Evolutionary conservation across 441 rosid genomes (phyloP).

Genomic region (Heliophila coronopifolia): DNA sequence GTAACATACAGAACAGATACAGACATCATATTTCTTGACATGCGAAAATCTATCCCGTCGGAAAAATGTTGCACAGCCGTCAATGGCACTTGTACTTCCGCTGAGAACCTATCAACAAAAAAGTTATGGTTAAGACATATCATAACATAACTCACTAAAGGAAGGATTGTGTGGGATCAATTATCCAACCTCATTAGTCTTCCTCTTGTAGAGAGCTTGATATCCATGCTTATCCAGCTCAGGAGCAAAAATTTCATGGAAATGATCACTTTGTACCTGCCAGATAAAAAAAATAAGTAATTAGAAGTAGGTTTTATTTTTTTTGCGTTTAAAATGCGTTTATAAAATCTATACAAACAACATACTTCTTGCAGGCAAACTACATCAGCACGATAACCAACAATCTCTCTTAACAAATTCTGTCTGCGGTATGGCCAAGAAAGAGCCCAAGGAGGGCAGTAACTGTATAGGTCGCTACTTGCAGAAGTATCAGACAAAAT

Average conservation of each 20-base stretch:
- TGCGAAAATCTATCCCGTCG: slow-evolving; percentile 96
- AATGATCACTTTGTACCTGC: slow-evolving; percentile 98
- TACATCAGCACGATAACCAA: slow-evolving; percentile 94
- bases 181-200: slow-evolving; percentile 76
- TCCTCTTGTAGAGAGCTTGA: slow-evolving; percentile 87
- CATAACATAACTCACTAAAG: neutral
- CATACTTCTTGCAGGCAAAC: slow-evolving; percentile 97
- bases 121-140: neutral
- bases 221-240: slow-evolving; percentile 98
- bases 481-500: slow-evolving; percentile 86
- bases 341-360: neutral
- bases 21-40: slow-evolving; percentile 99
- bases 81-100: slow-evolving; percentile 61
- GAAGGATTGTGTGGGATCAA: slow-evolving; percentile 11
- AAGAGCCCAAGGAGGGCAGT: slow-evolving; percentile 99
- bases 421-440: slow-evolving; percentile 98
- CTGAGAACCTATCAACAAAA: slow-evolving; percentile 55
- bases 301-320: neutral
- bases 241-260: slow-evolving; percentile 78
- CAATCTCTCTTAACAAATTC: slow-evolving; percentile 86
- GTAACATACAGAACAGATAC: slow-evolving; percentile 16
- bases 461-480: slow-evolving; percentile 66
- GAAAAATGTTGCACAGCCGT: slow-evolving; percentile 97
- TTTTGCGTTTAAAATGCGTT: neutral
- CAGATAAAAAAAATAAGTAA: slow-evolving; percentile 16